A percentile compares a stretch with the other conserved stretches of the same genome.
These are phyloP conservation scores for Protea cynaroides DNA, from an alignment of 164 flowering plant genomes.

Conservation along the genomic window DNA sequence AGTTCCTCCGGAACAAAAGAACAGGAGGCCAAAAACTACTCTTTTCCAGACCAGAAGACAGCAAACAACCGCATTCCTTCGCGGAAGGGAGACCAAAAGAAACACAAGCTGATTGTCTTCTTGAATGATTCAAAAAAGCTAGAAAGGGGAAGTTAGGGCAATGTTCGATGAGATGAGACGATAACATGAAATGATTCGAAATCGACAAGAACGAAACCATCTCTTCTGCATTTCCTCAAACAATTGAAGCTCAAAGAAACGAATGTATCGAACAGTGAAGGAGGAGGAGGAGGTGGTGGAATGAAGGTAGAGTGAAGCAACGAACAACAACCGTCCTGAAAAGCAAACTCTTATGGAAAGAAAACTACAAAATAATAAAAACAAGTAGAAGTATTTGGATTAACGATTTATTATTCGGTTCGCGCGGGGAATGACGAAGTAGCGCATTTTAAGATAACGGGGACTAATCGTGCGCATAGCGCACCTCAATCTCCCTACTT, in stretches of 20 bases:
- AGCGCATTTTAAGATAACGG: too few species aligned
- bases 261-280: neutral
- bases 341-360: neutral
- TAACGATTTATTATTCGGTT: too few species aligned
- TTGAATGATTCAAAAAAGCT: conserved; percentile 4
- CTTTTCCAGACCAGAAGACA: conserved; percentile 8
- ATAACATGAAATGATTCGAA: conserved; percentile 4
- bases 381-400: too few species aligned
- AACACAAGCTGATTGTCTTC: neutral
- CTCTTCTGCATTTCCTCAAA: conserved; percentile 12
- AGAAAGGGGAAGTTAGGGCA: conserved; percentile 2
- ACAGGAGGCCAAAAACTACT: neutral
- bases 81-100: neutral
- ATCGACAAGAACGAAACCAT: conserved; percentile 7
- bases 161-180: neutral
- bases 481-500: too few species aligned
- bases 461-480: too few species aligned
- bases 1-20: conserved; percentile 2
- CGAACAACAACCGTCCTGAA: neutral
- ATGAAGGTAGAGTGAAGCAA: neutral
- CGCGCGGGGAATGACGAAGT: too few species aligned
- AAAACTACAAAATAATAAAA: too few species aligned
- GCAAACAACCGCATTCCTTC: neutral
- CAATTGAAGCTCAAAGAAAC: neutral
- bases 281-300: neutral